A percentile compares a stretch with the other conserved stretches of the same genome.
phyloP scores from a whole-genome alignment of 2,329 filamentous ascomycete genomes.

The Epichloe festucae region DNA sequence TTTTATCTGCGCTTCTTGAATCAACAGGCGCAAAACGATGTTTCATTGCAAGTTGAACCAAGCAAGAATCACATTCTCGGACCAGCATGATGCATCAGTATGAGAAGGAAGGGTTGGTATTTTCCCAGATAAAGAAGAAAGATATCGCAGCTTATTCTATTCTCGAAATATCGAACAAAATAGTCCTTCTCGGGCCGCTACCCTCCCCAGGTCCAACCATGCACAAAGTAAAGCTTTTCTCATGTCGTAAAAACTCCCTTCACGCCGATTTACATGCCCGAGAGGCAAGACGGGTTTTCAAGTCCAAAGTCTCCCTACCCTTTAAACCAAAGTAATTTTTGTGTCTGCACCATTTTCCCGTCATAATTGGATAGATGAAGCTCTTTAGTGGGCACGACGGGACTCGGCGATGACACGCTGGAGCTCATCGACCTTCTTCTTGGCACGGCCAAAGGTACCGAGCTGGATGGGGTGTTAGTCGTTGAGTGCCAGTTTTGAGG shows the following conservation, averaged over 20 bases:
- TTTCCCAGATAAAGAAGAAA: not conserved
- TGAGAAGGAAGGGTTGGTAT: conserved; percentile 3
- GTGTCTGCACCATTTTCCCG: not conserved
- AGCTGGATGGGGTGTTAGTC: conserved; percentile 42
- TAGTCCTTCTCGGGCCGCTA: conserved; percentile 1
- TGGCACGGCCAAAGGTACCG: conserved; percentile 96
- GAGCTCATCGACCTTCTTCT: conserved; percentile 99
- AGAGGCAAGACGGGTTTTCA: not conserved
- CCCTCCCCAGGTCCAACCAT: not conserved
- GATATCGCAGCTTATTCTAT: conserved; percentile 1
- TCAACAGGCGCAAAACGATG: not conserved
- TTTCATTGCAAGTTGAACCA: not conserved
- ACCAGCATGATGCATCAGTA: not conserved
- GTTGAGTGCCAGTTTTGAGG: conserved; percentile 9
- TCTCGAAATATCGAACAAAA: not conserved
- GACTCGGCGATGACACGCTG: conserved; percentile 95
- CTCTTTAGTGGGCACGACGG: conserved; percentile 52
- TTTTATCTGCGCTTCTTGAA: not conserved
- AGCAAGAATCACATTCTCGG: too few relatives aligned
- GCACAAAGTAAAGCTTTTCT: not conserved
- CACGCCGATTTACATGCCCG: conserved; percentile 3
- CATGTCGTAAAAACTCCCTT: not conserved
- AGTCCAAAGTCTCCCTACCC: not conserved
- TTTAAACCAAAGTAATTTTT: not conserved
- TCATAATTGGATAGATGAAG: not conserved